phyloP scores from a whole-genome alignment of 768 basidiomycete genomes.

The Agaricus subrufescens region DNA sequence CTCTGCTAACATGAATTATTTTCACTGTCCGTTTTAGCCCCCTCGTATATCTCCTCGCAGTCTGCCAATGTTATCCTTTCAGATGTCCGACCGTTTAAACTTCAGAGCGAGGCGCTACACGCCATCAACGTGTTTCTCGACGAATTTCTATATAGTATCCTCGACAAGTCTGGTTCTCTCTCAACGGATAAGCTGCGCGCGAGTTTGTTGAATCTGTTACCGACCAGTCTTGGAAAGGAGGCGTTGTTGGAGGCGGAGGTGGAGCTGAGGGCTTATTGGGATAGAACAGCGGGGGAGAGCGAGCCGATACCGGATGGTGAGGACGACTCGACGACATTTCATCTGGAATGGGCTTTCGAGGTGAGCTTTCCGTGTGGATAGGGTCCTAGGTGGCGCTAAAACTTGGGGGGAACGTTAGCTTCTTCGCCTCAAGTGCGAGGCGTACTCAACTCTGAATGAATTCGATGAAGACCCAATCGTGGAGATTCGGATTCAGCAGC shows the following conservation, averaged over 20 bases:
- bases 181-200: conserved; percentile 70
- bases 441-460: conserved; percentile 82
- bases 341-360: conserved; percentile 73
- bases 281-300: conserved; percentile 46
- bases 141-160: conserved; percentile 74
- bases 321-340: conserved; percentile 55
- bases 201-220: conserved; percentile 66
- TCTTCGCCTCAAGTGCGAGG: conserved; percentile 81
- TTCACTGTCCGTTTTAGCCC: conserved; percentile 33
- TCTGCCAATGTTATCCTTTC: conserved; percentile 91
- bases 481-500: conserved; percentile 58
- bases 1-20: conserved; percentile 8
- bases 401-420: conserved; percentile 38
- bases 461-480: conserved; percentile 68
- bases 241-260: conserved; percentile 91
- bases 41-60: conserved; percentile 74
- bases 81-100: conserved; percentile 87
- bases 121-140: conserved; percentile 80
- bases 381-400: conserved; percentile 8
- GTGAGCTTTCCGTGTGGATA: conserved; percentile 32
- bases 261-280: conserved; percentile 87
- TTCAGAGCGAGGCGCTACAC: conserved; percentile 72
- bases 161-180: conserved; percentile 62
- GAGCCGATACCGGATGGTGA: conserved; percentile 30
- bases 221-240: conserved; percentile 84